These are phyloP conservation scores for Alternaria dauci DNA, from an alignment of 2,329 filamentous ascomycete species.

Conservation along the genomic window DNA sequence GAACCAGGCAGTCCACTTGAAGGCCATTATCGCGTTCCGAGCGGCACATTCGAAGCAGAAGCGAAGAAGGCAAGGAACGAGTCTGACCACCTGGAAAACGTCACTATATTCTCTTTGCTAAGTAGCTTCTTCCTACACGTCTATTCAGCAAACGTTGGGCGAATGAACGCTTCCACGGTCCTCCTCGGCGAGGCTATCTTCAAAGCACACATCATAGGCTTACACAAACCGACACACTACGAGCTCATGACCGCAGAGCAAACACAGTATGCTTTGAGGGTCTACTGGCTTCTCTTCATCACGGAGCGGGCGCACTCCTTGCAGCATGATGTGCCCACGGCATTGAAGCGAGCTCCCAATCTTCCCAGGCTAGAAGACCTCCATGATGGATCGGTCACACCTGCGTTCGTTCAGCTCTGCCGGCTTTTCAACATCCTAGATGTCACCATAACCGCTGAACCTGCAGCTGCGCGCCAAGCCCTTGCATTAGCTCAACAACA, in stretches of 20 bases:
- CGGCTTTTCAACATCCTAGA: conserved; percentile 47
- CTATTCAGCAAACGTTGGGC: conserved; percentile 46
- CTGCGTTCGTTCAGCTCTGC: conserved; percentile 47
- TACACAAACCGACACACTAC: conserved; percentile 41
- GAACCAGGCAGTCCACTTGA: conserved; percentile 44
- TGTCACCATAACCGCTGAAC: conserved; percentile 45
- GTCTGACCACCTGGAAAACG: conserved; percentile 44
- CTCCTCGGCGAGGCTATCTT: conserved; percentile 45
- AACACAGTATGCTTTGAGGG: conserved; percentile 39
- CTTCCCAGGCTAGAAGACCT: conserved; percentile 41
- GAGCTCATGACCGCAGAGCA: conserved; percentile 35
- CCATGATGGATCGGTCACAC: conserved; percentile 43
- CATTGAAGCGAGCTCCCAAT: conserved; percentile 40
- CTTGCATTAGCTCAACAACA: conserved; percentile 45
- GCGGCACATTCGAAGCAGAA: conserved; percentile 41
- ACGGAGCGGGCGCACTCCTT: conserved; percentile 49
- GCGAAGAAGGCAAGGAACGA: conserved; percentile 38
- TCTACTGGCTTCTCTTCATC: conserved; percentile 51
- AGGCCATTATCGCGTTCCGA: conserved; percentile 44
- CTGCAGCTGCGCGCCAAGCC: conserved; percentile 38
- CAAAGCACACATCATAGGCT: conserved; percentile 45
- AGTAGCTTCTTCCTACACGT: conserved; percentile 48
- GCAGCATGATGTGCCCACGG: conserved; percentile 47
- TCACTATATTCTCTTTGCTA: conserved; percentile 41
- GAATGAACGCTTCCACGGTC: conserved; percentile 45